Evolutionary conservation across 371 early-diverging fungal species (phyloP).

Genomic region (Chytridiales sp.): DNA sequence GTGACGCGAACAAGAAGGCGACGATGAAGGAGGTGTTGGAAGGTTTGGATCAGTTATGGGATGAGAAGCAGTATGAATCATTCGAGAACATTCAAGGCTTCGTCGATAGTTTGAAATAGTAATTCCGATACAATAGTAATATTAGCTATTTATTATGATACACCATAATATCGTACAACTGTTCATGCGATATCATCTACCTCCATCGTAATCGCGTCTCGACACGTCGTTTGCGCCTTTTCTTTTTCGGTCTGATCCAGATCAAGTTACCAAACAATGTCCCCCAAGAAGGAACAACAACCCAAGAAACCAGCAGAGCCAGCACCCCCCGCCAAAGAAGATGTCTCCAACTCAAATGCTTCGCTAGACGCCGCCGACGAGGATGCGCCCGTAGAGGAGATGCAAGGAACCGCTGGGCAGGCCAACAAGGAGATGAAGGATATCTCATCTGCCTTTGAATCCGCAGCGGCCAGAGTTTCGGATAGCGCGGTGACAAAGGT

Average conservation of each 20-base stretch:
- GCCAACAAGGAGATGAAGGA: conserved; percentile 15
- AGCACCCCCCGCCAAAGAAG: neutral
- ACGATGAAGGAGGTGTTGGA: conserved; percentile 79
- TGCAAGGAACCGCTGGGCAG: conserved; percentile 7
- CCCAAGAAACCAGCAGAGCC: neutral
- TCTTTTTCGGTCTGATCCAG: too few species aligned
- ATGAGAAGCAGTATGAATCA: conserved; percentile 88
- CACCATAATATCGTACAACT: too few species aligned
- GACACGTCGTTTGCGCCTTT: too few species aligned
- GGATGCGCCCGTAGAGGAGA: conserved; percentile 4
- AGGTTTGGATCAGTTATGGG: conserved; percentile 86
- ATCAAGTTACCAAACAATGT: too few species aligned
- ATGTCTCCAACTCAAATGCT: neutral
- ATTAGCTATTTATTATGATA: too few species aligned
- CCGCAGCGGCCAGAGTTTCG: neutral
- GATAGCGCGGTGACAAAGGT: conserved; percentile 9
- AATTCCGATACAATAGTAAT: neutral
- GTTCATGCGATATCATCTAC: too few species aligned
- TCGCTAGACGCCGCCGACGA: neutral
- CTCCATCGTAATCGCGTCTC: too few species aligned
- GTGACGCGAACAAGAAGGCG: conserved; percentile 40
- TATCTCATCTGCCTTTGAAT: conserved; percentile 4
- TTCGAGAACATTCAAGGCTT: conserved; percentile 38
- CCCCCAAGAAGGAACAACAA: too few species aligned
- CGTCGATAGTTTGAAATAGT: conserved; percentile 32